Percentiles rank a stretch among this genome's conserved stretches.
Conservation (phyloP, 352 stramenopile species). For the Phytopythium cucurbitacearum region DNA sequence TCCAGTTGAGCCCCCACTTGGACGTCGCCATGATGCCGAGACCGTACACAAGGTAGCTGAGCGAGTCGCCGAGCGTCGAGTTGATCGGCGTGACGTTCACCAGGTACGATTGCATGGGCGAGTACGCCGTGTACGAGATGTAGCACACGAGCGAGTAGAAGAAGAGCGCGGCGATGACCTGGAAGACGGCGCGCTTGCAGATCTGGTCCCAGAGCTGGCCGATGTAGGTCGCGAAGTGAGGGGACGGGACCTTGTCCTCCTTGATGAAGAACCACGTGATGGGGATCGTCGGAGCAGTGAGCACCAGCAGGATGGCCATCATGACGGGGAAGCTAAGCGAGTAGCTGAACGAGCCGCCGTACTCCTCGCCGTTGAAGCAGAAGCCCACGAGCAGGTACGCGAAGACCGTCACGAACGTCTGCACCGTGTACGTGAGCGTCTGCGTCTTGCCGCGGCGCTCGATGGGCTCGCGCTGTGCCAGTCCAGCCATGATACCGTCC, state of each 20-base stretch:
- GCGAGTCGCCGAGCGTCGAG: not conserved
- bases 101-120: constrained; percentile 5
- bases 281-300: not conserved
- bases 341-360: constrained; percentile 36
- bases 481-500: constrained; percentile 34
- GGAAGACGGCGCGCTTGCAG: constrained; percentile 12
- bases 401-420: constrained; percentile 15
- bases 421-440: constrained; percentile 23
- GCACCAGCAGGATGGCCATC: constrained; percentile 17
- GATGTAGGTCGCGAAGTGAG: constrained; percentile 2
- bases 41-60: constrained; percentile 2
- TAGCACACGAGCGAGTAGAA: constrained; percentile 9
- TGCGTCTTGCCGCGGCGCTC: constrained; percentile 13
- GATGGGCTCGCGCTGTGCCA: constrained; percentile 24
- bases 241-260: not conserved
- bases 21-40: constrained; percentile 11
- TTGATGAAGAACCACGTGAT: constrained; percentile 11
- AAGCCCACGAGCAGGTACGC: constrained; percentile 14
- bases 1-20: constrained; percentile 36
- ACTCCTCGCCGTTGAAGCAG: constrained; percentile 36
- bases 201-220: constrained; percentile 7
- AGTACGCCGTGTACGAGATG: constrained; percentile 4
- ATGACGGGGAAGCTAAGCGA: constrained; percentile 24
- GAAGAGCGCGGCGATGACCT: constrained; percentile 14
- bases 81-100: constrained; percentile 9